Evolutionary conservation across 306 rosid species (phyloP).

Genomic region (Sicyos baderoa): DNA sequence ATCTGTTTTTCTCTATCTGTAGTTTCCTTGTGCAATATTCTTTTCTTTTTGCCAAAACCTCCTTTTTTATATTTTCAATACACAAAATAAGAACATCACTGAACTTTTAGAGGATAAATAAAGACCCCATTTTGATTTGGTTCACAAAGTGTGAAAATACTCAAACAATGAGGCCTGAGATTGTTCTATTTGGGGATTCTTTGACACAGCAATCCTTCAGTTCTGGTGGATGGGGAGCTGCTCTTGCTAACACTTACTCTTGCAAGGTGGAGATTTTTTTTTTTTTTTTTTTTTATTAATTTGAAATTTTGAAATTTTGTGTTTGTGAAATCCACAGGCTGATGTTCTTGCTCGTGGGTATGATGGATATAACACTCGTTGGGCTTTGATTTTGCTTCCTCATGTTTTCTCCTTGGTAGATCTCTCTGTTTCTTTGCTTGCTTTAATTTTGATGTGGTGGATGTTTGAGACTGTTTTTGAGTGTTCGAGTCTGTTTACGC

Average conservation of each 20-base stretch:
- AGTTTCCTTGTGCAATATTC: too few relatives aligned
- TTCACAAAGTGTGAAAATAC: too few relatives aligned
- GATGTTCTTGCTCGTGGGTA: conserved; percentile 80
- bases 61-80: too few relatives aligned
- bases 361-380: conserved; percentile 75
- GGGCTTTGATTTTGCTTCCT: conserved; percentile 75
- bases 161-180: conserved; percentile 45
- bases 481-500: too few relatives aligned
- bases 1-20: too few relatives aligned
- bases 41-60: too few relatives aligned
- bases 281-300: background rate
- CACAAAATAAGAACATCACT: too few relatives aligned
- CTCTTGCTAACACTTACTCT: conserved; percentile 61
- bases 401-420: conserved; percentile 64
- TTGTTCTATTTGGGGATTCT: conserved; percentile 79
- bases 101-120: too few relatives aligned
- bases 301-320: too few relatives aligned
- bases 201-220: conserved; percentile 56
- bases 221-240: conserved; percentile 70
- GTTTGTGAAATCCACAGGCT: too few relatives aligned
- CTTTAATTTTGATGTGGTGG: background rate
- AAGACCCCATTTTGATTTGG: too few relatives aligned
- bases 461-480: too few relatives aligned
- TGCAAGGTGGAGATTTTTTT: conserved; percentile 43
- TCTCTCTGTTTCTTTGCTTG: background rate